Base-by-base conservation (phyloP, 768 basidiomycete species). In the Termitomyces sp. region DNA sequence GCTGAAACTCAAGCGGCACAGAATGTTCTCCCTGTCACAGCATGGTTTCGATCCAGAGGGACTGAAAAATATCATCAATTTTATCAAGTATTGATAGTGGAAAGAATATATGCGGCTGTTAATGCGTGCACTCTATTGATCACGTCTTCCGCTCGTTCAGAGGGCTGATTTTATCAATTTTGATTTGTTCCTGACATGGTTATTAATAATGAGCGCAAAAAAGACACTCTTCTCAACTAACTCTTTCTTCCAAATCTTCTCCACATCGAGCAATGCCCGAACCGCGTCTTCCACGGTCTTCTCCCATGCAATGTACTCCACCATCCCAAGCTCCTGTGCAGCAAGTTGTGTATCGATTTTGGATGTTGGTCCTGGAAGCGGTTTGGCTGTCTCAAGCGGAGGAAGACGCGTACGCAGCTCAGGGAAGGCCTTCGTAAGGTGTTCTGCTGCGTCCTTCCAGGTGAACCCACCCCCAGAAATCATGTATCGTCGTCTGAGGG, bases 401-500 rank as follows among this genome's bases (percentile, higher is more conserved):
- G 34, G 52, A 45, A 20, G 53, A 30, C 45, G 34, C 40, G n/a
- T 36, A 53, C 27, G 45, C 40, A 37, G 40, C 53, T 24, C 26
- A 0, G 47, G 47, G 7, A 48, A 32, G 13, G 20, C 47, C 20
- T 33, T 36, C 2, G 36, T 44, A 22, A 58, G 50, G 16, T 53
- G 33, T 24, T 30, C 34, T 12, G 44, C 57, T 33, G 51, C 51
- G 10, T 58, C 51, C 18, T 46, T 47, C 43, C 44, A 58, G 33
- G 57, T 58, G 30, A 58, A 48, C 20, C 6, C 14, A 44, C 14
- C 58, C 13, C 53, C 58, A 33, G 2, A 55, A 36, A 59, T 24
- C 20, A 59, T 40, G n/a, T 55, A 59, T n/a, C n/a, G n/a, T 42
- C 53, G 27, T 34, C 53, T 55, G 16, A 67, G 67, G 18, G 63